Base-by-base conservation (phyloP, 768 basidiomycete genomes). In the Pleurotus platypus region DNA sequence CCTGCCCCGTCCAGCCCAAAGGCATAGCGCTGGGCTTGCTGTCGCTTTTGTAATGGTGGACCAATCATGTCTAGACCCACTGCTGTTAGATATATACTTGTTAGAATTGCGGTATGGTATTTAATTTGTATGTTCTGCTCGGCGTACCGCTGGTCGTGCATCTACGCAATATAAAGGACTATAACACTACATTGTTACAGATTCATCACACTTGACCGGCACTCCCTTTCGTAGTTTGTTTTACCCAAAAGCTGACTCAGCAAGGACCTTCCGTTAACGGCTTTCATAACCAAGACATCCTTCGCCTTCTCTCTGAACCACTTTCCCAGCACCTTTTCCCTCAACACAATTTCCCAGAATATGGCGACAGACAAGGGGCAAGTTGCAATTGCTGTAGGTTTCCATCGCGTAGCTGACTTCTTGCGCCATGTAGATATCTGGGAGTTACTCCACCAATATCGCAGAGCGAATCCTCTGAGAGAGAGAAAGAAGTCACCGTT, bases 381-480 rank as follows among this genome's bases (percentile, higher is more conserved):
- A 26, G 61, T 37, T 13, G 9, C 40, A n/a, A 38, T 35, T 18
- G 18, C 37, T 46, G 2, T 35, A 35, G 9, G 30, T 35, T 3
- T 35, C 30, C 11, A 11, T 35, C 30, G 0, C 30, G 12, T 11
- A 35, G 30, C 30, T 35, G 30, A 35, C 30, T 35, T 35, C 30
- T 60, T 15, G 5, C 42, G 39, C 59, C 63, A 61, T 39, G 22
- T 69, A 92, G 90, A 64, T 88, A 81, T 71, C 77, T 88, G 49
- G 91, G 91, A 58, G 91, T 94, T 24, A 94, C 91, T 12, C 87
- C 87, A 39, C 94, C 93, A 54, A 94, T 96, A 64, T 87, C 91
- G 46, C 83, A 81, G 20, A 73, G 70, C 30, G 87, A 89, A 62
- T 94, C 92, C 16, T 90, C 72, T 49, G 80, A 84, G 58, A 80